Evolutionary conservation across 352 stramenopile species (phyloP), one percentile per base, ranked within the genome.

Genomic region (Phytophthora hybrid): DNA sequence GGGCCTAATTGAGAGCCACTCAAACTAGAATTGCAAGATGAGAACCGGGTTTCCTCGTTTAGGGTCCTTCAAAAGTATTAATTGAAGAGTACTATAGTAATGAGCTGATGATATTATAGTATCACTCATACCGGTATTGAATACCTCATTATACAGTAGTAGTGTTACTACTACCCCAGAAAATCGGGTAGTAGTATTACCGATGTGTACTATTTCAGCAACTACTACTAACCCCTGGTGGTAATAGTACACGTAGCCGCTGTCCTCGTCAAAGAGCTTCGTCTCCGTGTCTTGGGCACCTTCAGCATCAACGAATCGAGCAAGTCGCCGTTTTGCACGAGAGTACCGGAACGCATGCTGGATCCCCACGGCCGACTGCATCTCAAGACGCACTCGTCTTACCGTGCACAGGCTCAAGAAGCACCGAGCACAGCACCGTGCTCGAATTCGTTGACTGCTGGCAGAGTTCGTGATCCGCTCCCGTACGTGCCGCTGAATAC

Each of bases 241-340:
- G 71, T 87, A 91, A 63, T 90, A 94, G 79, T 93, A 94, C 37
- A 88, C 77, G 31, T 62, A 89, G 7, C 88, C 83, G 54, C 79
- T 93, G 7, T 57, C 64, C 55, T 93, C 86, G 63, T 94, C 88
- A 46, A 93, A 82, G 18, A 92, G 79, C 73, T 62, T 63, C 2
- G 55, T n/a, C 11, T 21, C 61, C 0, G 18, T 57, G 37, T 74
- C 55, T 39, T 59, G 46, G 29, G 73, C 68, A 5, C 13, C 55
- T 26, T 81, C 81, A 10, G 66, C 54, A 23, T 66, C 67, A 31
- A 86, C 71, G n/a, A 86, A 63, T 39, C 56, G 56, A 21, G 79
- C 73, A 31, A 92, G 73, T 66, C 72, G 69, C 29, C 70, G 74
- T 54, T 82, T 88, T 37, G 76, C 78, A 4, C 75, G 75, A 5